These are phyloP conservation scores for Acanthamoeba sp. DNA, from an alignment of 208 protist genomes.

Conservation along the genomic window DNA sequence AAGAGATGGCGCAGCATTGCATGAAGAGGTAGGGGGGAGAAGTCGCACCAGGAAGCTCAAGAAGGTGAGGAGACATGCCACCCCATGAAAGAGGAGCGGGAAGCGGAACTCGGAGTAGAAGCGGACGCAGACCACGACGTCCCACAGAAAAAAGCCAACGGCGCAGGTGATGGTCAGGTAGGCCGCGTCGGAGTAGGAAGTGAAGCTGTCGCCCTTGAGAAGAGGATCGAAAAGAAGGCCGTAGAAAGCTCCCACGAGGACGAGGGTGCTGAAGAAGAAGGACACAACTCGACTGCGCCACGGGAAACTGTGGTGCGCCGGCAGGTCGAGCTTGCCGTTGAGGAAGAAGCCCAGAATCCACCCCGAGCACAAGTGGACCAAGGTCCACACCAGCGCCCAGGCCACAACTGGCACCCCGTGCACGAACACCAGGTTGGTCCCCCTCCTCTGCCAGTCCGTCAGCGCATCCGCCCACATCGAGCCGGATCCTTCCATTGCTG, in stretches of 20 bases:
- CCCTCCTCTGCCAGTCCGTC: slow-evolving; percentile 11
- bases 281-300: slow-evolving; percentile 17
- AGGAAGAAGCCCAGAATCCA: background rate
- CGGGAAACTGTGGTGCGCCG: background rate
- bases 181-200: background rate
- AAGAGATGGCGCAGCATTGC: background rate
- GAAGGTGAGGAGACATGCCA: slow-evolving; percentile 40
- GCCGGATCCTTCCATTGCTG: background rate
- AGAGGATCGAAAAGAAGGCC: background rate
- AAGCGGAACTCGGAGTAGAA: slow-evolving; percentile 28
- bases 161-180: background rate
- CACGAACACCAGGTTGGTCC: background rate
- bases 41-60: slow-evolving; percentile 29
- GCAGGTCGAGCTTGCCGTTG: background rate
- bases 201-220: slow-evolving; percentile 21
- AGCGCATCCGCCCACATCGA: background rate
- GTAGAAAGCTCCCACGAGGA: background rate
- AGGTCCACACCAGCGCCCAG: background rate
- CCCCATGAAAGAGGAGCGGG: background rate
- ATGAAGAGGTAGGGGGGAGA: background rate
- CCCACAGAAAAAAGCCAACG: slow-evolving; percentile 26
- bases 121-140: background rate
- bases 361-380: background rate
- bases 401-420: background rate
- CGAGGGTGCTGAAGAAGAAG: background rate